These are phyloP conservation scores for Galerina sulciceps DNA, from an alignment of 768 basidiomycete species.

Conservation along the genomic window DNA sequence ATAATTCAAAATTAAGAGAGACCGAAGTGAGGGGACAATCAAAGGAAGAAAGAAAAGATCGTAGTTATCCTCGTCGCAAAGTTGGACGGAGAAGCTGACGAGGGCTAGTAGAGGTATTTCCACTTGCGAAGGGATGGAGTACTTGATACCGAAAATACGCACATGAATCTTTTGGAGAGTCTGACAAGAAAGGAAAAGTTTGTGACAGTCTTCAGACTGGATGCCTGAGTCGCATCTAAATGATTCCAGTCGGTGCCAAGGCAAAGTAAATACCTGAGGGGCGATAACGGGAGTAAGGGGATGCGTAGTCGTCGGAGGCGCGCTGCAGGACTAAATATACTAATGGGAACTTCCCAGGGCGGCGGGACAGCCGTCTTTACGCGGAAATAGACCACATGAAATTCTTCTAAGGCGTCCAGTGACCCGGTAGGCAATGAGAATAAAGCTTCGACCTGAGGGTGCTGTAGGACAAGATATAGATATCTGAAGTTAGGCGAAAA, in stretches of 20 bases:
- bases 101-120: constrained; percentile 10
- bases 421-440: no score
- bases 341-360: no score
- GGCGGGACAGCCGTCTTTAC: no score
- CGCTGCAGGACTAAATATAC: background rate
- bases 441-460: no score
- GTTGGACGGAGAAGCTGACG: no score
- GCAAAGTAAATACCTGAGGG: constrained; percentile 13
- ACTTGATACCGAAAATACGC: constrained; percentile 19
- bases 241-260: constrained; percentile 20
- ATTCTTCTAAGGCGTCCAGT: no score
- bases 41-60: constrained; percentile 15
- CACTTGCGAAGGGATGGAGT: constrained; percentile 1
- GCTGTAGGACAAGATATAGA: no score
- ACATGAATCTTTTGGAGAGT: constrained; percentile 12
- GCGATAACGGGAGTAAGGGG: constrained; percentile 18
- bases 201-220: constrained; percentile 11
- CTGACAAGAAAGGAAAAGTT: constrained; percentile 12
- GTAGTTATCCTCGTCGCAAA: no score
- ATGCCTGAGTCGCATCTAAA: constrained; percentile 19
- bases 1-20: constrained; percentile 17
- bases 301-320: constrained; percentile 15
- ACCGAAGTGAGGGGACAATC: constrained; percentile 12
- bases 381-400: no score
- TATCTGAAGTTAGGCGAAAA: no score